A percentile compares a stretch with the other conserved stretches of the same genome.
Evolutionary conservation across 1,284 basidiomycete genomes (phyloP).

Genomic region (Volvariella surrecta): DNA sequence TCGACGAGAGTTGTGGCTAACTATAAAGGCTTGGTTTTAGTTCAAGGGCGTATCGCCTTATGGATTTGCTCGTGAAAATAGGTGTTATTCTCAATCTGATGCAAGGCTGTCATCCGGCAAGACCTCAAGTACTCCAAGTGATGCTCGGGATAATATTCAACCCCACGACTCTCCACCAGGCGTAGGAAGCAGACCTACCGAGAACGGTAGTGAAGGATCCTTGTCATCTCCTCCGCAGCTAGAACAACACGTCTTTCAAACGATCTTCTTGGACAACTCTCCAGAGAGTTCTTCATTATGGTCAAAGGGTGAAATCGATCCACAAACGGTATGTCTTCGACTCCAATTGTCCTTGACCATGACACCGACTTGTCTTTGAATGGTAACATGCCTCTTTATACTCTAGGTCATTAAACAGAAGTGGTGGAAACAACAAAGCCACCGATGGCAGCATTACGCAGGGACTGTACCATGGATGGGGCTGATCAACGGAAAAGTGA

Average conservation of each 20-base stretch:
- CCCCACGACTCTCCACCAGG: no score
- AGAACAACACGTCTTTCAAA: constrained; percentile 50
- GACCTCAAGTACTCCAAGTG: no score
- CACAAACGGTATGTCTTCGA: constrained; percentile 24
- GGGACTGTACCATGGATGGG: constrained; percentile 53
- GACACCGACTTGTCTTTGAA: background rate
- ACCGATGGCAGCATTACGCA: constrained; percentile 52
- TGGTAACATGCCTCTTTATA: background rate
- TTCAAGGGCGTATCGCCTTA: constrained; percentile 17
- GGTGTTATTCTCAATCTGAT: no score
- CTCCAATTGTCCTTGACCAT: background rate
- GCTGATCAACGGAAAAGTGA: constrained; percentile 45
- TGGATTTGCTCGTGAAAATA: constrained; percentile 6
- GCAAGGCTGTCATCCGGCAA: no score
- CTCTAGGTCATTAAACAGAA: constrained; percentile 37
- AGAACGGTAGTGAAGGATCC: no score
- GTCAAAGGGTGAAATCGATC: constrained; percentile 42
- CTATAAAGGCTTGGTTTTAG: constrained; percentile 8
- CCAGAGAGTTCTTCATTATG: constrained; percentile 35
- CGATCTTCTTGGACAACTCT: constrained; percentile 51
- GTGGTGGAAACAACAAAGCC: constrained; percentile 57
- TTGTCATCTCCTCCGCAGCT: constrained; percentile 9
- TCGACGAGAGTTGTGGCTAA: background rate
- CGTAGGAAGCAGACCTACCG: no score
- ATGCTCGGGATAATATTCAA: no score